Conservation (phyloP, 139 green algal genomes). For the Tetraselmis chui region DNA sequence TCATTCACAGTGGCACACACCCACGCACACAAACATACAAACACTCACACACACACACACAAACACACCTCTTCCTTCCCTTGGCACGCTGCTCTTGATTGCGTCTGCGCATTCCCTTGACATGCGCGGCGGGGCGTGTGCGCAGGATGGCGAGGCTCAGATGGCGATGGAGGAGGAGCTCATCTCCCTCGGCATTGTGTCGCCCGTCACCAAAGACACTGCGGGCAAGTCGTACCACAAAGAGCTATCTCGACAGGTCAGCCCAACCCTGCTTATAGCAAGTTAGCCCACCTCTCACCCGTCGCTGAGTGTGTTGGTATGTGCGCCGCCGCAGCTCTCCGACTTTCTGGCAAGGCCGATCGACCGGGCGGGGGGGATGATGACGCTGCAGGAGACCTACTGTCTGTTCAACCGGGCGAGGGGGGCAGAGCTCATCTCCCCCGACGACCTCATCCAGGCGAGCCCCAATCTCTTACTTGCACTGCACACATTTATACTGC, state of each 20-base stretch:
- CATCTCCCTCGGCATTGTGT: constrained; percentile 77
- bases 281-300: too few relatives aligned
- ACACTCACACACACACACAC: too few relatives aligned
- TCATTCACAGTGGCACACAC: too few relatives aligned
- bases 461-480: too few relatives aligned
- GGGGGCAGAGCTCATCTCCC: constrained; percentile 86
- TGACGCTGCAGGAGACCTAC: constrained; percentile 89
- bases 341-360: constrained; percentile 70
- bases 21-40: too few relatives aligned
- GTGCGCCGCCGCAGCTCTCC: constrained; percentile 50
- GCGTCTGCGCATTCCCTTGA: too few relatives aligned
- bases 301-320: too few relatives aligned
- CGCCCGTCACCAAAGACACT: constrained; percentile 78
- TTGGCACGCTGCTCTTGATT: too few relatives aligned
- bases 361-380: constrained; percentile 59
- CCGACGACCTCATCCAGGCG: constrained; percentile 80
- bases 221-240: constrained; percentile 72
- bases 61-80: too few relatives aligned
- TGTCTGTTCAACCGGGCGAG: constrained; percentile 91
- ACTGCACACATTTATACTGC: too few relatives aligned
- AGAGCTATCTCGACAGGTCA: constrained; percentile 72
- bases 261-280: too few relatives aligned
- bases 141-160: constrained; percentile 50
- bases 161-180: constrained; percentile 68
- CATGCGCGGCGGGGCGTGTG: too few relatives aligned